Evolutionary conservation across 1,284 basidiomycete species (phyloP), one percentile per base, ranked within the genome.

Genomic region (Moesziomyces aphidis): DNA sequence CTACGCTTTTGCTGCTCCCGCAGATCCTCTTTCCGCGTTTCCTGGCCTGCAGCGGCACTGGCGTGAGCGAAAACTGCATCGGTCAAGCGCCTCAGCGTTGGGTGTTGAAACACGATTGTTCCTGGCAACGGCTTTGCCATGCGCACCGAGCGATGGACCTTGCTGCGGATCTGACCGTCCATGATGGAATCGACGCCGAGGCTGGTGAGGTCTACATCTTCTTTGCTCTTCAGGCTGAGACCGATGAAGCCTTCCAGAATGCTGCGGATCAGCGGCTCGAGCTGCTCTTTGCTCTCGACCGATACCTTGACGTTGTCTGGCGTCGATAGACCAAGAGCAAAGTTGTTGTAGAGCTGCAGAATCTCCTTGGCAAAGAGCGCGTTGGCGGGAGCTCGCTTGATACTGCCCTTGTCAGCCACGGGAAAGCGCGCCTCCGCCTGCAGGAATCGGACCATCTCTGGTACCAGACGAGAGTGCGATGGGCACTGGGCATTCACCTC

Each of bases 111-210:
- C 8, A 88, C 87, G 13, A 88, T 82, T 75, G 80, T 81, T 21
- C 63, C 65, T 0, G 83, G 77, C 8, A 86, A 55, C 11, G 65
- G 64, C 0, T 55, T 21, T 1, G 31, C 43, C 56, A 66, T 59
- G 28, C 59, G 63, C 13, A 66, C 26, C 5, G 61, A 49, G 11
- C 68, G 67, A 43, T 75, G 60, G 11, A 75, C 58, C 48, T 59
- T 50, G 44, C 64, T 60, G 5, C 89, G 83, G 34, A 91, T 87
- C 24, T 89, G 85, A 5, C 88, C 87, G 17, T 88, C 88, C 71
- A 89, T 87, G 11, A 90, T 81, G 10, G 89, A 90, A 78, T 90
- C 88, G 43, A 90, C 86, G 24, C 89, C 90, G 31, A 87, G 86
- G 9, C 84, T 69, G 60, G 88, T 87, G 21, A 85, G 21, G 54